Base-by-base conservation (phyloP, 2,329 filamentous ascomycete species). In the Ploettnerulaceae sp. region DNA sequence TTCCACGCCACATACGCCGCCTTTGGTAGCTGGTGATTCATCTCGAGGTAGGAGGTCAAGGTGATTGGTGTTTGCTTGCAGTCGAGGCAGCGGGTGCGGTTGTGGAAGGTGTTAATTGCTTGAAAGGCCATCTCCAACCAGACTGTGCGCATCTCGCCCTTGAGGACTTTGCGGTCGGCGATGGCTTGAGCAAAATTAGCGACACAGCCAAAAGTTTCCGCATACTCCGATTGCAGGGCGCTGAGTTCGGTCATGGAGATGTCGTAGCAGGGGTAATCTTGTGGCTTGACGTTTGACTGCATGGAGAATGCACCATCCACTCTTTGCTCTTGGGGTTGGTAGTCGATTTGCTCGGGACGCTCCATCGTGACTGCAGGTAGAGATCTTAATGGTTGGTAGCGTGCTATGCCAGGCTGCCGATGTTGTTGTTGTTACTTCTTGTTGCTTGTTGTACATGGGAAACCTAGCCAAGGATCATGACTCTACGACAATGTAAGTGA, bases 51-150 rank as follows among this genome's bases (percentile, higher is more conserved):
- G 2, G 24, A 11, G 24, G 17, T 21, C 3, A 15, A 33, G 9
- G 40, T 21, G 40, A 44, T 26, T 9, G 40, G 40, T 5, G 40
- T 44, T 15, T 44, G 31, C 29, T 35, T n/a, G 31, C 40, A 44
- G n/a, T n/a, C 22, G 7, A 32, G 31, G 31, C 40, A 44, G 17
- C 31, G 40, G 28, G 40, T 44, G 6, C 40, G 31, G n/a, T 6
- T 9, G 15, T 44, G 40, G 29, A 44, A 44, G 4, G 40, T 36
- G 4, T 35, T n/a, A 15, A 36, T 36, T 3, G 32, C 21, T 11
- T 32, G 18, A 7, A 15, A 14, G 22, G 28, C 12, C 22, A 44
- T 44, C 4, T 9, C 14, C 14, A 6, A 3, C n/a, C 14, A 22
- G 25, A 44, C 17, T 35, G 17, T 5, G 20, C 6, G 12, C 31